These are phyloP conservation scores for Podila clonocystis DNA, from an alignment of 192 early-diverging fungal species.

Conservation along the genomic window DNA sequence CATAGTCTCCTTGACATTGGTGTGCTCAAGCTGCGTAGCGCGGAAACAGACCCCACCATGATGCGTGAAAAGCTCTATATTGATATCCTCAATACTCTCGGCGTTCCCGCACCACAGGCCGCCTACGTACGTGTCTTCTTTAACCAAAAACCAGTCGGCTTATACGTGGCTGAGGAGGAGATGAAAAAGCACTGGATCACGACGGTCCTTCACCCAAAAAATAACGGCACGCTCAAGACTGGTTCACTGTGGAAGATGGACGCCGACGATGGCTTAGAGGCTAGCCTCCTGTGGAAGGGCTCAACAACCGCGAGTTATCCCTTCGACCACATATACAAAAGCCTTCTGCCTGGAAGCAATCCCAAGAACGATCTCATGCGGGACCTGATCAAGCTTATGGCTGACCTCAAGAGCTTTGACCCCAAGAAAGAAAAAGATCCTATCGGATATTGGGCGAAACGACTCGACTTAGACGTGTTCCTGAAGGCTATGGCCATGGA, in stretches of 20 bases:
- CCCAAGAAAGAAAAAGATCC: slow-evolving; percentile 12
- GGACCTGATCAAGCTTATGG: slow-evolving; percentile 43
- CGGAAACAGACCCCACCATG: slow-evolving; percentile 38
- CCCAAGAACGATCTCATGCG: slow-evolving; percentile 27
- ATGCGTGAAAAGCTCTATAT: slow-evolving; percentile 39
- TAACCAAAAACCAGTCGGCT: slow-evolving; percentile 27
- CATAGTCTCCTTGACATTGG: slow-evolving; percentile 22
- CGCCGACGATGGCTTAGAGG: slow-evolving; percentile 23
- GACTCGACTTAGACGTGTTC: slow-evolving; percentile 41
- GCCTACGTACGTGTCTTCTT: slow-evolving; percentile 32
- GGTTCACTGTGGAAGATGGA: slow-evolving; percentile 38
- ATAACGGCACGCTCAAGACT: slow-evolving; percentile 11
- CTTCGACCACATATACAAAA: slow-evolving; percentile 33
- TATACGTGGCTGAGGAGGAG: slow-evolving; percentile 32
- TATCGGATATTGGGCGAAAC: slow-evolving; percentile 26
- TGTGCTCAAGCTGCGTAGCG: slow-evolving; percentile 13
- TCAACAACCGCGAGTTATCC: slow-evolving; percentile 27
- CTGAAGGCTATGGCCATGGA: slow-evolving; percentile 48
- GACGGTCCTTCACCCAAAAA: slow-evolving; percentile 16
- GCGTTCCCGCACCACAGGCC: slow-evolving; percentile 22
- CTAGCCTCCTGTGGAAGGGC: slow-evolving; percentile 49
- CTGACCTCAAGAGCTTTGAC: slow-evolving; percentile 37
- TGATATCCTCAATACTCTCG: slow-evolving; percentile 25
- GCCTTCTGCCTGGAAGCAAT: slow-evolving; percentile 18
- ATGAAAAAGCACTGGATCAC: slow-evolving; percentile 5